A percentile compares a stretch with the other conserved stretches of the same genome.
phyloP scores from a whole-genome alignment of 2,329 filamentous ascomycete species.

The Apiospora hydei region DNA sequence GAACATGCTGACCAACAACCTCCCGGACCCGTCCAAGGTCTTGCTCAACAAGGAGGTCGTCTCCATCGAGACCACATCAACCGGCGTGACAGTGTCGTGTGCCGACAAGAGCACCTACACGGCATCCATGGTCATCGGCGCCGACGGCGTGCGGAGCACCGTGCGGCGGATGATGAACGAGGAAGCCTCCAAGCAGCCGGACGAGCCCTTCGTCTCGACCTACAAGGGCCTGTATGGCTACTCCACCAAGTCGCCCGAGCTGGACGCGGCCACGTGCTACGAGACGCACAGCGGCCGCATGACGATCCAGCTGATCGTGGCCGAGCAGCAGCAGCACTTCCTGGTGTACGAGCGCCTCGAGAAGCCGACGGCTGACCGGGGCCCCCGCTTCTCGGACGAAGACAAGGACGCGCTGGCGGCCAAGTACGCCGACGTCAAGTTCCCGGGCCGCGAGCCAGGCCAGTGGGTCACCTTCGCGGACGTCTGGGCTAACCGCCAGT shows the following conservation, averaged over 20 bases:
- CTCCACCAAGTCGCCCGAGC: conserved; percentile 23
- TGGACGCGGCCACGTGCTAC: conserved; percentile 26
- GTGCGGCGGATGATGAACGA: conserved; percentile 43
- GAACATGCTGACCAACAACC: conserved; percentile 32
- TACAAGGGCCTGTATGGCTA: conserved; percentile 37
- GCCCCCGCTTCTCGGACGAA: conserved; percentile 38
- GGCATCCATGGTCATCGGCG: conserved; percentile 50
- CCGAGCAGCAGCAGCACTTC: conserved; percentile 31
- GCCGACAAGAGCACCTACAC: conserved; percentile 44
- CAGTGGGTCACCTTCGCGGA: conserved; percentile 37
- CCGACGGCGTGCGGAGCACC: conserved; percentile 51
- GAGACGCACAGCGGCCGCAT: conserved; percentile 30
- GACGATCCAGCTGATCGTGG: conserved; percentile 38
- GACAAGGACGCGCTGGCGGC: conserved; percentile 39
- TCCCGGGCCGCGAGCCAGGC: conserved; percentile 31
- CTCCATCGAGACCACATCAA: conserved; percentile 24
- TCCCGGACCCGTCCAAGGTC: conserved; percentile 30
- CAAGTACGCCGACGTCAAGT: conserved; percentile 37
- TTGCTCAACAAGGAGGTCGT: conserved; percentile 27
- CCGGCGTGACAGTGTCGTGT: conserved; percentile 32
- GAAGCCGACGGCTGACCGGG: conserved; percentile 33
- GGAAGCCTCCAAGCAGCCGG: conserved; percentile 27
- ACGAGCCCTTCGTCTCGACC: conserved; percentile 35
- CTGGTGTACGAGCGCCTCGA: conserved; percentile 29
- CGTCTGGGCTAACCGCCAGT: conserved; percentile 32